phyloP scores from a whole-genome alignment of 306 rosid species.

The Lablab purpureus region DNA sequence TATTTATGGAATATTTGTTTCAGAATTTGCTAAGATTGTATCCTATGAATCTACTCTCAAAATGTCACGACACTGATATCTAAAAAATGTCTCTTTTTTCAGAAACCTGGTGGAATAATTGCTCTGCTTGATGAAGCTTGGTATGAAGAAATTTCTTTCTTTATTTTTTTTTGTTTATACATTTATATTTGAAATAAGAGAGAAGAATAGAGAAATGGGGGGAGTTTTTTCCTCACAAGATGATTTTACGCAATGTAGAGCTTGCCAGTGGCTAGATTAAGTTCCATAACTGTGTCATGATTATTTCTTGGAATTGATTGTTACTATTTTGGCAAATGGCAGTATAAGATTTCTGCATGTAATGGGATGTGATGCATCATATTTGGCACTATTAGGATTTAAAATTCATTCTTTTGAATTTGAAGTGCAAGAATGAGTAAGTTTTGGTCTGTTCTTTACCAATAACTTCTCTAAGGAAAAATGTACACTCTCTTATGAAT shows the following conservation, averaged over 20 bases:
- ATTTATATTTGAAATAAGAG: constrained; percentile 36
- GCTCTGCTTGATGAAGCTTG: constrained; percentile 96
- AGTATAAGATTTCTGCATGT: constrained; percentile 24
- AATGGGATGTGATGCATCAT: constrained; percentile 35
- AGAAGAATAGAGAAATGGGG: constrained; percentile 22
- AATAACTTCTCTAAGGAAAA: background rate
- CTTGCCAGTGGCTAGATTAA: constrained; percentile 35
- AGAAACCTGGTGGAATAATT: constrained; percentile 95
- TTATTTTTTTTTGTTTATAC: constrained; percentile 14
- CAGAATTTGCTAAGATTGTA: constrained; percentile 20
- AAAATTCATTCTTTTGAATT: constrained; percentile 33
- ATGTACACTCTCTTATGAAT: constrained; percentile 9
- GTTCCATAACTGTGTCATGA: constrained; percentile 4
- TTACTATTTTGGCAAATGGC: constrained; percentile 1
- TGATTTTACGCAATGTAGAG: constrained; percentile 21
- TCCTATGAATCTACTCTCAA: constrained; percentile 30
- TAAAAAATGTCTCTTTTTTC: constrained; percentile 47
- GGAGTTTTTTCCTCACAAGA: constrained; percentile 33
- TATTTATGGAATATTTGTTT: constrained; percentile 35
- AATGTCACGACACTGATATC: constrained; percentile 25
- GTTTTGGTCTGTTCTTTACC: constrained; percentile 41
- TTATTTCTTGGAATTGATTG: constrained; percentile 34
- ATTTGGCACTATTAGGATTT: constrained; percentile 20
- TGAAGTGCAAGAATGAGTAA: constrained; percentile 30
- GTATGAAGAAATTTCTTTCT: constrained; percentile 63